Evolutionary conservation across 2,329 filamentous ascomycete species (phyloP), one percentile per base, ranked within the genome.

Genomic region (Sarocladiaceae sp.): DNA sequence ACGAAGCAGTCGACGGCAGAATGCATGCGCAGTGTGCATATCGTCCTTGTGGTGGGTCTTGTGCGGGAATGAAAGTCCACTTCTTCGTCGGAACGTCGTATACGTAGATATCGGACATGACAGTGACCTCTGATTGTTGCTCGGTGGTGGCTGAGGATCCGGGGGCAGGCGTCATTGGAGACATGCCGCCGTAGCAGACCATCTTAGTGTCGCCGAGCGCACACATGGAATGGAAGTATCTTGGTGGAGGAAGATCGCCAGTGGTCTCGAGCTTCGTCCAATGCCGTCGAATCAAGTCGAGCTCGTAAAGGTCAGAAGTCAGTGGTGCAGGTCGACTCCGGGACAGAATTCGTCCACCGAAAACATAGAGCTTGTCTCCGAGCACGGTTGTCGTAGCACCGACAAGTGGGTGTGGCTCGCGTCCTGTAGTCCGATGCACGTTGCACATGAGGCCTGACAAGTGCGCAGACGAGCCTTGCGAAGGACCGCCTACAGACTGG

Each of bases 181-280:
- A 97, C 94, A 99, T 99, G 60, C 94, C 94, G 53, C 94, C 94
- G 68, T 97, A 99, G 70, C 93, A 97, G 3, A 99, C 93, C 67
- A 99, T 78, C 69, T 97, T 99, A 2, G 90, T 93, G 65, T 97
- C 94, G 20, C 94, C 94, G 2, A 99, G 73, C 1, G 90, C 82
- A 66, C 94, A 99, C 67, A 97, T 88, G 57, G 91, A 97, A 73
- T 99, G 94, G 59, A 99, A 99, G 67, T 99, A 99, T 55, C 94
- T 83, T 8, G 94, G 90, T 2, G 91, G 88, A 1, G 94, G 94
- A 33, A 95, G 75, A 61, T 97, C 91, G 40, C 94, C 94, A 25
- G 76, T 79, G 0, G 89, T 85, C 51, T 96, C 89, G 22, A 97
- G 68, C 66, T 92, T 97, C 12, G 86, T 90, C 94, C 94, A 99